A percentile compares a stretch with the other conserved stretches of the same genome.
Evolutionary conservation across 148 eudicot species (phyloP).

Genomic region (Gaultheria prostrata): DNA sequence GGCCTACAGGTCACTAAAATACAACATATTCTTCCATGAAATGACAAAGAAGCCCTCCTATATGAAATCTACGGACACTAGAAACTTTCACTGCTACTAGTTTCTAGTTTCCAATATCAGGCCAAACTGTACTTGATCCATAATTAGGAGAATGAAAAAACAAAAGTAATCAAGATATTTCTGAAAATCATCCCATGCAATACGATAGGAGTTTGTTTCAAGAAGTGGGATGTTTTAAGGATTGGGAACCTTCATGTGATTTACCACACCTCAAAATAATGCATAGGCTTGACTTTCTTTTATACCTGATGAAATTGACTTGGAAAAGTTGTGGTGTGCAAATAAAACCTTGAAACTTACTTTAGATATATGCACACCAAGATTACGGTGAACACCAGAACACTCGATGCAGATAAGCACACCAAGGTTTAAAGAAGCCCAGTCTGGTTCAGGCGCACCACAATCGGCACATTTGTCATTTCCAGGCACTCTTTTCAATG

Average conservation of each 20-base stretch:
- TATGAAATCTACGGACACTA: background rate
- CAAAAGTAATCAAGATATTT: background rate
- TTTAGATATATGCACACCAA: conserved; percentile 97
- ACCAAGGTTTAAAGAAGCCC: conserved; percentile 98
- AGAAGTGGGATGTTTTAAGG: background rate
- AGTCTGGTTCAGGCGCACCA: conserved; percentile 92
- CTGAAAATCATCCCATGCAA: background rate
- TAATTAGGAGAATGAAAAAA: background rate
- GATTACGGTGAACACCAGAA: conserved; percentile 97
- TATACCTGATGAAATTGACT: background rate
- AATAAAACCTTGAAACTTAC: conserved; percentile 35
- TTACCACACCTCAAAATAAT: background rate
- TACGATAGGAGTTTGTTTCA: conserved; percentile 12
- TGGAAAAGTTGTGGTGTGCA: background rate
- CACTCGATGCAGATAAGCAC: conserved; percentile 93
- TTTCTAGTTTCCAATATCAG: conserved; percentile 8
- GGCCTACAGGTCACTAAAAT: background rate
- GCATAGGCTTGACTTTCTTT: background rate
- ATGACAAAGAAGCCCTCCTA: background rate
- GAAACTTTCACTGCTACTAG: background rate
- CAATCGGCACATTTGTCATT: conserved; percentile 98
- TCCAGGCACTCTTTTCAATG: conserved; percentile 63
- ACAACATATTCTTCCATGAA: background rate
- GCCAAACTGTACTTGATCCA: background rate
- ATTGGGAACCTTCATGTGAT: background rate